Percentiles rank a stretch among this genome's conserved stretches.
phyloP scores from a whole-genome alignment of 495 filamentous ascomycete species.

The Chlorociboria aeruginascens region DNA sequence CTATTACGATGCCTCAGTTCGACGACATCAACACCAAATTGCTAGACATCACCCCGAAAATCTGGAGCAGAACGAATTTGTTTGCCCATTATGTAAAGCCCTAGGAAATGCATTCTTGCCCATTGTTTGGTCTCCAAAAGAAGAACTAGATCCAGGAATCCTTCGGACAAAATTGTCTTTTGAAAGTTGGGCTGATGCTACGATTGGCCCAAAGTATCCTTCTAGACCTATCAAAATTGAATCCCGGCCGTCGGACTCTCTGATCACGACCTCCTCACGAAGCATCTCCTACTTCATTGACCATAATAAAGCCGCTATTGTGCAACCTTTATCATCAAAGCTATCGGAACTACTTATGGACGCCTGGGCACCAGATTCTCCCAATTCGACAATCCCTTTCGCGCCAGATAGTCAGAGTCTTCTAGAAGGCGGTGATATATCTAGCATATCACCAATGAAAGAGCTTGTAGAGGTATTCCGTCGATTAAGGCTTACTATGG shows the following conservation, averaged over 20 bases:
- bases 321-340: conserved; percentile 46
- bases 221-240: conserved; percentile 1
- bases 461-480: conserved; percentile 76
- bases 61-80: conserved; percentile 67
- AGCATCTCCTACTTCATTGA: conserved; percentile 39
- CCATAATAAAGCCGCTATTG: conserved; percentile 49
- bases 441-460: conserved; percentile 31
- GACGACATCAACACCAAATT: conserved; percentile 82
- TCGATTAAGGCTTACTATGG: conserved; percentile 67
- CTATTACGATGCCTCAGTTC: conserved; percentile 68
- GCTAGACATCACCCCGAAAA: conserved; percentile 85
- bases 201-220: neutral
- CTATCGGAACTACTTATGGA: conserved; percentile 33
- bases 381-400: neutral
- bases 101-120: conserved; percentile 92
- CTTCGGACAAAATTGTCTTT: conserved; percentile 48
- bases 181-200: conserved; percentile 44
- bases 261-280: conserved; percentile 25
- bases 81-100: conserved; percentile 97
- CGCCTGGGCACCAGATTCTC: conserved; percentile 14
- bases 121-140: conserved; percentile 88
- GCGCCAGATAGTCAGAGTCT: neutral
- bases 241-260: neutral
- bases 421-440: neutral
- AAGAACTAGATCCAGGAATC: conserved; percentile 62